Evolutionary conservation across 2,329 filamentous ascomycete genomes (phyloP).

Genomic region (Scytalidium lignicola): DNA sequence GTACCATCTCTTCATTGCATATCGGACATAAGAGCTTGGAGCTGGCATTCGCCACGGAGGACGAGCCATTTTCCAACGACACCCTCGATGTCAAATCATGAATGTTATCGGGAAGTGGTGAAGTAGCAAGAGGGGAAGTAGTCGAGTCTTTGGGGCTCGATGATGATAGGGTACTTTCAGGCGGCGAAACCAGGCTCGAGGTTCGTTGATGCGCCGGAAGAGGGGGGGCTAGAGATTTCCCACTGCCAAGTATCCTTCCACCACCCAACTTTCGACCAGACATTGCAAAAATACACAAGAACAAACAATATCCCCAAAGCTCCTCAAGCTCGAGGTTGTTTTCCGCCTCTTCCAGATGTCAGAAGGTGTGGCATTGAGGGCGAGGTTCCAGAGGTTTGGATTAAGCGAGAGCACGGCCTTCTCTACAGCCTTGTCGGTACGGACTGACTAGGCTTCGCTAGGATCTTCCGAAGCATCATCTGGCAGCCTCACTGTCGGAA

Average conservation of each 20-base stretch:
- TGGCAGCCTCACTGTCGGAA: conserved; percentile 7
- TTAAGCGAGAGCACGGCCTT: conserved; percentile 3
- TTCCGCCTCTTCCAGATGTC: not conserved
- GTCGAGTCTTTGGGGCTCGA: conserved; percentile 70
- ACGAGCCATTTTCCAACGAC: conserved; percentile 58
- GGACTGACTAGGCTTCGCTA: not conserved
- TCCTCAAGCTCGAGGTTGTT: conserved; percentile 18
- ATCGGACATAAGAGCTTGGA: conserved; percentile 88
- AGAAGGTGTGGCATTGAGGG: not conserved
- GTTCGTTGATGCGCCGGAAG: conserved; percentile 31
- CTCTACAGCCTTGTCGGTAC: not conserved
- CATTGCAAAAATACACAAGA: conserved; percentile 45
- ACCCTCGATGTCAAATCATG: conserved; percentile 82
- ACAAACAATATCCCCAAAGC: conserved; percentile 14
- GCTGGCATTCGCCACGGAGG: conserved; percentile 46
- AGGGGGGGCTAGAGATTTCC: conserved; percentile 71
- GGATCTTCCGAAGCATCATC: too few species aligned
- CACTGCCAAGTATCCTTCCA: conserved; percentile 84
- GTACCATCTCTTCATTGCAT: conserved; percentile 95
- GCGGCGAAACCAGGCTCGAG: conserved; percentile 44
- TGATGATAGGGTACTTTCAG: conserved; percentile 71
- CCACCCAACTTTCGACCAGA: conserved; percentile 83
- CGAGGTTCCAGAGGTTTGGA: conserved; percentile 4
- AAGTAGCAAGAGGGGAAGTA: conserved; percentile 46
- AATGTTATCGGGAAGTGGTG: conserved; percentile 62